phyloP scores from a whole-genome alignment of 1,284 basidiomycete species.

The Trichosporon inkin region DNA sequence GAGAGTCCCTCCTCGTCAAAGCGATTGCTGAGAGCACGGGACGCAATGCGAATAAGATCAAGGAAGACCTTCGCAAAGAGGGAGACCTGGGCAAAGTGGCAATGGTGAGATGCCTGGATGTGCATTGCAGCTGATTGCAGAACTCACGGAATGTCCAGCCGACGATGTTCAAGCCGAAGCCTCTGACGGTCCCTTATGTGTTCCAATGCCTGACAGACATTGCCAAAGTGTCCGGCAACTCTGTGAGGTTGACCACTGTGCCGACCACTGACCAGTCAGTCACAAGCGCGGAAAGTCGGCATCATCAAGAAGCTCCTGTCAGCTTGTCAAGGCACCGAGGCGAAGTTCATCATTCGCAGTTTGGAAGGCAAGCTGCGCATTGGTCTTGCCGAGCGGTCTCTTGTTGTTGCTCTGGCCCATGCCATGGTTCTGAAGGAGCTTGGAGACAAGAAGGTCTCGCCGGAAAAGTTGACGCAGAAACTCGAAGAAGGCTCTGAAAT shows the following conservation, averaged over 20 bases:
- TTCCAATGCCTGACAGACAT: constrained; percentile 83
- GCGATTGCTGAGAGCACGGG: constrained; percentile 95
- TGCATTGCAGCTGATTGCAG: constrained; percentile 51
- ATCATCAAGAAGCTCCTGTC: constrained; percentile 93
- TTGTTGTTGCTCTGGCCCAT: constrained; percentile 81
- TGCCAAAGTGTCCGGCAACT: constrained; percentile 74
- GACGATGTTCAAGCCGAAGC: constrained; percentile 90
- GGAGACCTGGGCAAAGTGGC: constrained; percentile 95
- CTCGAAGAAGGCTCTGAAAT: constrained; percentile 75
- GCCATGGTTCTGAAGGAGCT: constrained; percentile 75
- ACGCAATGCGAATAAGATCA: constrained; percentile 73
- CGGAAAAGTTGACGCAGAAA: constrained; percentile 66
- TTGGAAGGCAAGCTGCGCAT: constrained; percentile 97
- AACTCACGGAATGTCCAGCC: constrained; percentile 90
- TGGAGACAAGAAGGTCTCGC: constrained; percentile 69
- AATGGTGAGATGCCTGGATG: constrained; percentile 58
- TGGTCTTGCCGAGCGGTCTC: constrained; percentile 90
- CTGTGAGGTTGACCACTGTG: constrained; percentile 54
- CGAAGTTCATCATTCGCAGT: constrained; percentile 93
- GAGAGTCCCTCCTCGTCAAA: constrained; percentile 90
- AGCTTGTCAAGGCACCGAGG: constrained; percentile 75
- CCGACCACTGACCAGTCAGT: constrained; percentile 54
- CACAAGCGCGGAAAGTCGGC: constrained; percentile 88
- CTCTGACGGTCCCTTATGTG: constrained; percentile 80
- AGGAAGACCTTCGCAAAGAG: constrained; percentile 86